Evolutionary conservation across 495 filamentous ascomycete genomes (phyloP).

Genomic region (Penicillium herquei): DNA sequence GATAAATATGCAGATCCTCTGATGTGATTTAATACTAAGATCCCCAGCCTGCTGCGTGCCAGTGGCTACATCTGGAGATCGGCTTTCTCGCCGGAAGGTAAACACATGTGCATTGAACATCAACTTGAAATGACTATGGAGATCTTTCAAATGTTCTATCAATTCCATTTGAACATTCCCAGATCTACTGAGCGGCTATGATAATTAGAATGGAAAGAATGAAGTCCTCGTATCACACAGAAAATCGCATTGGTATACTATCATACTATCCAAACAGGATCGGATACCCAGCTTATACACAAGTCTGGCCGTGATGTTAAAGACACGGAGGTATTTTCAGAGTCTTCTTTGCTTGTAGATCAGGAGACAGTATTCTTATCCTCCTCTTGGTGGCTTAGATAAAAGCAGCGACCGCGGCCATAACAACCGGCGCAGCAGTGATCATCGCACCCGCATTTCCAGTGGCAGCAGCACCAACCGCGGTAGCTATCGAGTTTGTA

Average conservation of each 20-base stretch:
- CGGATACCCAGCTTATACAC: too few species aligned
- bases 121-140: not conserved
- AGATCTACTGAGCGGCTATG: too few species aligned
- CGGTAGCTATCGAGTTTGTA: not conserved
- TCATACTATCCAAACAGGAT: too few species aligned
- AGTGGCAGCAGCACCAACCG: slow-evolving; percentile 10
- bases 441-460: slow-evolving; percentile 14
- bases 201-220: too few species aligned
- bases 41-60: too few species aligned
- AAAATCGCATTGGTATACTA: too few species aligned
- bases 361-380: slow-evolving; percentile 47
- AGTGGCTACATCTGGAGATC: not conserved
- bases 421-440: slow-evolving; percentile 21
- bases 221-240: too few species aligned
- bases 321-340: slow-evolving; percentile 46
- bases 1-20: too few species aligned
- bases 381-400: slow-evolving; percentile 42
- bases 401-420: slow-evolving; percentile 31
- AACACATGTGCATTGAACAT: not conserved
- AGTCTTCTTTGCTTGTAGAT: slow-evolving; percentile 46
- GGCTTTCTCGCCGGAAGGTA: not conserved
- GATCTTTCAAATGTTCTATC: not conserved
- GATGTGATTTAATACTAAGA: too few species aligned
- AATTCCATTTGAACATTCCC: slow-evolving; percentile 21
- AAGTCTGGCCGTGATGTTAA: too few species aligned